Evolutionary conservation across 177 flowering plant species (phyloP).

Genomic region (Vitis hybrid): DNA sequence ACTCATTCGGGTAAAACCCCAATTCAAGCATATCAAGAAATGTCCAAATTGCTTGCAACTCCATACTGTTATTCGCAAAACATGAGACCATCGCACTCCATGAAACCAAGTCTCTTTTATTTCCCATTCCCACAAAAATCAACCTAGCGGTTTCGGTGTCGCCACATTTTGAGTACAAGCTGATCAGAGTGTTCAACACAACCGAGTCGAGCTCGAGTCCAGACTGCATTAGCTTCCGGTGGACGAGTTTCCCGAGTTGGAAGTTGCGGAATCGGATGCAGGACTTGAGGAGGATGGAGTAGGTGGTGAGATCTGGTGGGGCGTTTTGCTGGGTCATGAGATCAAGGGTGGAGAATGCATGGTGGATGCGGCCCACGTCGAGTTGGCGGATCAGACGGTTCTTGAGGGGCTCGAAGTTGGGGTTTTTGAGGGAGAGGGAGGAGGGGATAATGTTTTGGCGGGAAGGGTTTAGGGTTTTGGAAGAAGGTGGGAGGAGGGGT

Average conservation of each 20-base stretch:
- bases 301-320: conserved; percentile 49
- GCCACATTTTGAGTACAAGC: conserved; percentile 70
- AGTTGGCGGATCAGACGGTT: conserved; percentile 44
- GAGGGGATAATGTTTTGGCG: not conserved
- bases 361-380: conserved; percentile 37
- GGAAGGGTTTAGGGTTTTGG: too few relatives aligned
- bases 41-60: conserved; percentile 34
- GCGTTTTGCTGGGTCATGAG: conserved; percentile 34
- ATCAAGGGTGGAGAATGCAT: conserved; percentile 62
- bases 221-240: conserved; percentile 42
- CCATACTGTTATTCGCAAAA: conserved; percentile 44
- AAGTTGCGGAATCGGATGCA: conserved; percentile 59
- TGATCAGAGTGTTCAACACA: conserved; percentile 58
- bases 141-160: conserved; percentile 38
- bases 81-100: conserved; percentile 88
- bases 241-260: conserved; percentile 55
- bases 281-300: conserved; percentile 70
- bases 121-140: conserved; percentile 55
- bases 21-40: conserved; percentile 55
- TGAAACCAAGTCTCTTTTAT: conserved; percentile 59
- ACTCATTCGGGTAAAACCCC: conserved; percentile 67
- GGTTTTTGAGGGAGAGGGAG: conserved; percentile 2
- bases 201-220: conserved; percentile 47
- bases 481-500: too few relatives aligned
- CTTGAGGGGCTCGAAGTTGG: conserved; percentile 21